These are phyloP conservation scores for Sindora glabra DNA, from an alignment of 306 rosid species.

Conservation along the genomic window DNA sequence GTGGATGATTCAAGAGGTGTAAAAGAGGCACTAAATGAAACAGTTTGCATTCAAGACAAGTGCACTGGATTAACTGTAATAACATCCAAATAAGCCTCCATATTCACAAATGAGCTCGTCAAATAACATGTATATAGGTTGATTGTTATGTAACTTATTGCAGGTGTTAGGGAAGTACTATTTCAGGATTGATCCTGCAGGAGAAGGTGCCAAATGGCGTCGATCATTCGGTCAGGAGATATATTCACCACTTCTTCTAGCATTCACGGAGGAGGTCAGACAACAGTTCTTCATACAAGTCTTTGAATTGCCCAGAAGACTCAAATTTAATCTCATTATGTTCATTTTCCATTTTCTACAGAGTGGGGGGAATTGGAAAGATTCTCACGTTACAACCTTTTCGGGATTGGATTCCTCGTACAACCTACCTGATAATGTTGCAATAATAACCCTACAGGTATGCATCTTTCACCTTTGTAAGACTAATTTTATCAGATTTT, in stretches of 20 bases:
- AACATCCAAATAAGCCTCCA: constrained; percentile 1
- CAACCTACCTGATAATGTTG: constrained; percentile 62
- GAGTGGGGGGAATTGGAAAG: constrained; percentile 53
- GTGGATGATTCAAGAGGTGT: constrained; percentile 86
- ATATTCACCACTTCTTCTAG: constrained; percentile 80
- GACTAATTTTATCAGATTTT: no score
- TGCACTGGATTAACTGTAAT: constrained; percentile 84
- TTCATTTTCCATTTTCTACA: constrained; percentile 16
- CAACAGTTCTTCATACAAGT: constrained; percentile 11
- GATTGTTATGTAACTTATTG: background rate
- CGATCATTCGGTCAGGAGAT: constrained; percentile 89
- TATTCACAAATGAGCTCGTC: no score
- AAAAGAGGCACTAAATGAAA: constrained; percentile 77
- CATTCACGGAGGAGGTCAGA: constrained; percentile 65
- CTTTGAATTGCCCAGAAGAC: background rate
- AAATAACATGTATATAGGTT: no score
- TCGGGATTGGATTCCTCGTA: constrained; percentile 53
- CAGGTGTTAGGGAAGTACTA: constrained; percentile 80
- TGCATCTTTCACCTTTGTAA: background rate
- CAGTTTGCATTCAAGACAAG: constrained; percentile 51
- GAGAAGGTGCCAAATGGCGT: constrained; percentile 96
- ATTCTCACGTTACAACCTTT: constrained; percentile 50
- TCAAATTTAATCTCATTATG: background rate
- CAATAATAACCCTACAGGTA: constrained; percentile 73
- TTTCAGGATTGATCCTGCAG: constrained; percentile 68